Evolutionary conservation across 208 protist species (phyloP), one percentile per base, ranked within the genome.

Genomic region (Jaenimonas drosophilae): DNA sequence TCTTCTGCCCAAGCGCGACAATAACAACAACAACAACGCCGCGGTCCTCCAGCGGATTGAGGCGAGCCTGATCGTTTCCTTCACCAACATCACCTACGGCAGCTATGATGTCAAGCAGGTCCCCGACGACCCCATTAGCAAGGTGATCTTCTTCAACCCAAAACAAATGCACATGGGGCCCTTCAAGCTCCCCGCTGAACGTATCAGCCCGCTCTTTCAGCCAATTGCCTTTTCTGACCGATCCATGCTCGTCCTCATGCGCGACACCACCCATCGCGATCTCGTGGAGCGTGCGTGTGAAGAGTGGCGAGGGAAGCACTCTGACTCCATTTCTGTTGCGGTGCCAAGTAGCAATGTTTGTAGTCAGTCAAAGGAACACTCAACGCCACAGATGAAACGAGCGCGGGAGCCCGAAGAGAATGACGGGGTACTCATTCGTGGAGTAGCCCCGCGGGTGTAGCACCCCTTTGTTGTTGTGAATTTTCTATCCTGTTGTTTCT

Each of bases 171-270:
- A 48, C 6, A 25, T 27, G 27, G 63, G 76, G 49, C 76, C 81
- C 25, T 67, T 78, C 52, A 73, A 64, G 43, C 76, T 79, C 31
- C 68, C 67, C 4, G 17, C 19, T 3, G 50, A 49, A 23, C 73
- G 60, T 12, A 38, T 60, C 4, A 77, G 74, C 54, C 64, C 75
- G 1, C 61, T 92, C 17, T 92, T 92, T 44, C 76, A 73, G 1
- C 83, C 83, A 3, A 49, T 65, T 41, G 59, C 74, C 50, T 82
- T 79, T 20, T 65, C 73, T 30, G 83, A 92, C 38, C 50, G 48
- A n/a, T 70, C 74, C 17, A 49, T 91, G 24, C 70, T 92, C 62
- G 75, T 92, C n/a, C 77, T 88, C 36, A 76, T 87, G 54, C 64
- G 74, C 4, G 51, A 70, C 44, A 58, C 40, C 16, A 21, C 16